phyloP scores from a whole-genome alignment of 257 asterid species.

The Linderniella brevidens region DNA sequence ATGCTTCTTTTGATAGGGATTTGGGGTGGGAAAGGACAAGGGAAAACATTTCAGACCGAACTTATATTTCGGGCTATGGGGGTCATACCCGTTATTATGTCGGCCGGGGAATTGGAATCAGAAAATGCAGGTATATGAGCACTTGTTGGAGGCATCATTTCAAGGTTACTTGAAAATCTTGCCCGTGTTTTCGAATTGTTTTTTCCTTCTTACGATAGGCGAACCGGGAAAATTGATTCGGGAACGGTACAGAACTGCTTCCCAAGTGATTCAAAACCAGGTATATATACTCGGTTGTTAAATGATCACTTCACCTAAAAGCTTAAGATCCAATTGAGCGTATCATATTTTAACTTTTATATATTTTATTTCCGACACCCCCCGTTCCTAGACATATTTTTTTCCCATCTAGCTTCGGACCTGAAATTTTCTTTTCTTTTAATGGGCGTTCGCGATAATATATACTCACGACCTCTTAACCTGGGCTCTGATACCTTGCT shows the following conservation, averaged over 20 bases:
- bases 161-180: no score
- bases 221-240: constrained; percentile 96
- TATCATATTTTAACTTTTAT: no score
- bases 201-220: constrained; percentile 35
- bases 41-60: constrained; percentile 91
- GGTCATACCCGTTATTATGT: constrained; percentile 77
- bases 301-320: no score
- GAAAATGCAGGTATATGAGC: constrained; percentile 71
- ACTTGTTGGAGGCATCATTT: not conserved
- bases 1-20: constrained; percentile 28
- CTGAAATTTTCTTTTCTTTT: no score
- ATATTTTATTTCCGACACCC: no score
- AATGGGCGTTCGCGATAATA: no score
- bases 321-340: no score
- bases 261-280: constrained; percentile 97
- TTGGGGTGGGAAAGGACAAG: constrained; percentile 99
- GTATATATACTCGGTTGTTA: constrained; percentile 78
- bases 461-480: no score
- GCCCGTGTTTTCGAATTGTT: not conserved
- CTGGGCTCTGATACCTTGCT: no score
- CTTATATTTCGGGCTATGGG: constrained; percentile 84
- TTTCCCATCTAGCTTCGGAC: no score
- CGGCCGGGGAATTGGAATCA: constrained; percentile 95
- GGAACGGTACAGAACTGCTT: constrained; percentile 95
- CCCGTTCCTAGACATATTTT: no score